A percentile compares a stretch with the other conserved stretches of the same genome.
These are phyloP conservation scores for Papiliotrema nemorosa DNA, from an alignment of 1,284 basidiomycete genomes.

Conservation along the genomic window DNA sequence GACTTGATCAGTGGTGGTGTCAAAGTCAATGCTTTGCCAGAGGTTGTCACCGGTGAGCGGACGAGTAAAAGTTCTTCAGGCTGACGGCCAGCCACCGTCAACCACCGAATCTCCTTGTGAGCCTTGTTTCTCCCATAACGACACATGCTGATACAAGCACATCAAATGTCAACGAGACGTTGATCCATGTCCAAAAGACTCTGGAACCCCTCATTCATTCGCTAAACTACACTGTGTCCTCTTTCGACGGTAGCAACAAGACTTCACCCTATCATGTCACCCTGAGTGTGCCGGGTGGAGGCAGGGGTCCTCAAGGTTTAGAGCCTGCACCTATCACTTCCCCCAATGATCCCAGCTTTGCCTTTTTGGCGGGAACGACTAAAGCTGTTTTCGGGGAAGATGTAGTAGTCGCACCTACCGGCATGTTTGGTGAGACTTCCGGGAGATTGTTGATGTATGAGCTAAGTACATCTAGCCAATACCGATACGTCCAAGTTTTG, in stretches of 20 bases:
- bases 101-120: conserved; percentile 52
- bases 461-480: conserved; percentile 28
- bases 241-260: conserved; percentile 24
- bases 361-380: conserved; percentile 48
- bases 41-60: conserved; percentile 39
- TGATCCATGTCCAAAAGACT: conserved; percentile 43
- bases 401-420: conserved; percentile 50
- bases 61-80: not conserved
- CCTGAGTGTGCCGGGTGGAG: conserved; percentile 13
- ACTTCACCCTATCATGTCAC: conserved; percentile 24
- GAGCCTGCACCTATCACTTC: conserved; percentile 54
- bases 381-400: conserved; percentile 48
- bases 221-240: conserved; percentile 45
- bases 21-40: conserved; percentile 50
- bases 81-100: conserved; percentile 37
- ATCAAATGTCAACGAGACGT: conserved; percentile 48
- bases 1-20: conserved; percentile 48
- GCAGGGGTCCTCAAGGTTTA: conserved; percentile 21
- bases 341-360: conserved; percentile 42
- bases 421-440: conserved; percentile 48
- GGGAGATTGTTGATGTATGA: not conserved
- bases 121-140: conserved; percentile 1
- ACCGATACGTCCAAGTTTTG: conserved; percentile 51
- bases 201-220: conserved; percentile 47
- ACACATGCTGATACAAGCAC: conserved; percentile 20